Percentiles rank a stretch among this genome's conserved stretches.
Evolutionary conservation across 306 rosid species (phyloP).

Genomic region (Prunus davidiana): DNA sequence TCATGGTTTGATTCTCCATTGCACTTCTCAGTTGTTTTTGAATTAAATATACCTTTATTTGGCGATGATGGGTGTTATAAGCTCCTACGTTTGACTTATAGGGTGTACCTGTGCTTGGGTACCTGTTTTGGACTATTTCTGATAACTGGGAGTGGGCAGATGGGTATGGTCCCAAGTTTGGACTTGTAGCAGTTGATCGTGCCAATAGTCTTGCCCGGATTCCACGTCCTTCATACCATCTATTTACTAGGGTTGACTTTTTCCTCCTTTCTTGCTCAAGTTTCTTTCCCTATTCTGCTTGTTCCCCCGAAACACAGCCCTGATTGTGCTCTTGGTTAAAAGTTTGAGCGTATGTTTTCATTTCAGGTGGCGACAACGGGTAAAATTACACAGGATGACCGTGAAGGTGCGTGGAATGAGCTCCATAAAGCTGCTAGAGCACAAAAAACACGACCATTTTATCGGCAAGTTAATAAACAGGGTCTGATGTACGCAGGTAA

Average conservation of each 20-base stretch:
- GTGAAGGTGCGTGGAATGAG: conserved; percentile 70
- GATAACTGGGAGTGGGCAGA: conserved; percentile 99
- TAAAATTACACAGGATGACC: conserved; percentile 68
- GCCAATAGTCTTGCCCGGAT: conserved; percentile 62
- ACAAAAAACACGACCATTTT: conserved; percentile 77
- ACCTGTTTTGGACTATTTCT: conserved; percentile 88
- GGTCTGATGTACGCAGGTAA: conserved; percentile 97
- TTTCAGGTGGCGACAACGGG: conserved; percentile 66
- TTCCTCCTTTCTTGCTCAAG: conserved; percentile 12
- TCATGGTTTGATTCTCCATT: conserved; percentile 47
- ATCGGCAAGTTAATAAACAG: conserved; percentile 60
- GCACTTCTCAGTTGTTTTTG: conserved; percentile 4
- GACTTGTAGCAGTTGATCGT: conserved; percentile 94
- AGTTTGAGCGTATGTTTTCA: conserved; percentile 21
- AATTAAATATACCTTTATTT: conserved; percentile 13
- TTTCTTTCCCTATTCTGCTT: conserved; percentile 1
- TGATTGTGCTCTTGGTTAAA: conserved; percentile 16
- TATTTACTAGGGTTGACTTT: conserved; percentile 65
- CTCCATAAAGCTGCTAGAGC: conserved; percentile 65
- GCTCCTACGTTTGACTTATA: conserved; percentile 32
- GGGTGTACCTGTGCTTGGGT: conserved; percentile 74
- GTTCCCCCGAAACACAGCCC: neutral
- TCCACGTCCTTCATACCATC: conserved; percentile 87
- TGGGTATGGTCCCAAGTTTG: conserved; percentile 99
- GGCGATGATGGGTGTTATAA: conserved; percentile 14